Conservation (phyloP, 2,329 filamentous ascomycete species). For the Coniochaeta prunicola region DNA sequence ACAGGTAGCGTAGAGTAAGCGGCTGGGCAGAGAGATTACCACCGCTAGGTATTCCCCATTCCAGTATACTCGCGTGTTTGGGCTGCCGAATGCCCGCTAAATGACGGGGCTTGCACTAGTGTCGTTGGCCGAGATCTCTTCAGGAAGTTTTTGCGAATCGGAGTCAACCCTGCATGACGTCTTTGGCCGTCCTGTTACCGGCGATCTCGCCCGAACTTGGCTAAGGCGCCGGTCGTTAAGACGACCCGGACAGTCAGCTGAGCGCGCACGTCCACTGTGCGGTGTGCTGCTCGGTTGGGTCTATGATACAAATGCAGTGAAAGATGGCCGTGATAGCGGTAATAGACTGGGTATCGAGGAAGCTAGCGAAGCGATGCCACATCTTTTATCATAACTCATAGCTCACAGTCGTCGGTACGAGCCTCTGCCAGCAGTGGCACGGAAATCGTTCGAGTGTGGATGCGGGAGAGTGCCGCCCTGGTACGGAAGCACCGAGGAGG, state of each 20-base stretch:
- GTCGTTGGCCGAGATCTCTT: not conserved
- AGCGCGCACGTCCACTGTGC: not conserved
- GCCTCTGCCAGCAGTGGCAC: not conserved
- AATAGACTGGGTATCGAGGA: not conserved
- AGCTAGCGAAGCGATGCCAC: not conserved
- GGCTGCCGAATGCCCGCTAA: not conserved
- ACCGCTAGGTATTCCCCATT: too few relatives aligned
- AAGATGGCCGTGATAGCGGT: not conserved
- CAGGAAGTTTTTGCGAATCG: not conserved
- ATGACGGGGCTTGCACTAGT: not conserved
- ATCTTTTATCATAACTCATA: too few relatives aligned
- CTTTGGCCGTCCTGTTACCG: not conserved
- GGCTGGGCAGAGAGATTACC: too few relatives aligned
- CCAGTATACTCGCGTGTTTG: not conserved
- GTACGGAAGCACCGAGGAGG: not conserved
- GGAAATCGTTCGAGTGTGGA: not conserved
- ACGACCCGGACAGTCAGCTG: not conserved
- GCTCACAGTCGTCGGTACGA: not conserved
- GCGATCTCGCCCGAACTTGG: not conserved
- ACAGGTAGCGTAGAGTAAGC: not conserved
- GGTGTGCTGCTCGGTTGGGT: not conserved
- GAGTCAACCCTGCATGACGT: not conserved
- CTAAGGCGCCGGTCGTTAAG: not conserved
- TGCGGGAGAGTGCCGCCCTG: not conserved
- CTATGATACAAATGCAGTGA: not conserved